Percentiles rank a stretch among this genome's conserved stretches.
These are phyloP conservation scores for Citrullus colocynthis DNA, from an alignment of 306 rosid species.

Conservation along the genomic window DNA sequence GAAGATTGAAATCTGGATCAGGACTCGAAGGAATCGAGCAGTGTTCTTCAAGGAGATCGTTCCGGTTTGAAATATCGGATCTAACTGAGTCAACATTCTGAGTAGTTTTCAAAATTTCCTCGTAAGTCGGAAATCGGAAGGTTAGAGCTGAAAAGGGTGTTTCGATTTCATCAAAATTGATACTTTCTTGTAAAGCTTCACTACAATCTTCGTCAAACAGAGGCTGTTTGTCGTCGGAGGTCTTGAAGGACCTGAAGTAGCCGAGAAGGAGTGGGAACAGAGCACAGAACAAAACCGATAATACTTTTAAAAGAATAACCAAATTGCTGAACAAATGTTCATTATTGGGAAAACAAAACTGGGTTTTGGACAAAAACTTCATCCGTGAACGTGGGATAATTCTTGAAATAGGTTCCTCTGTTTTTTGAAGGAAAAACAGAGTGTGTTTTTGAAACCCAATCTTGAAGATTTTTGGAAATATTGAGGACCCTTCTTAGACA, in stretches of 20 bases:
- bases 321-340: not conserved
- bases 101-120: slow-evolving; percentile 20
- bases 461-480: not conserved
- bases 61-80: not conserved
- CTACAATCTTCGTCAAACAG: not conserved
- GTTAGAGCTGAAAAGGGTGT: slow-evolving; percentile 37
- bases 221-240: slow-evolving; percentile 1
- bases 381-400: not conserved
- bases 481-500: no score
- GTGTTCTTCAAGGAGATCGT: slow-evolving; percentile 21
- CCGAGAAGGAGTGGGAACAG: not conserved
- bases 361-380: not conserved
- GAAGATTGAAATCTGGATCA: slow-evolving; percentile 28
- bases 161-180: slow-evolving; percentile 6
- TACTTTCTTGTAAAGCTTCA: not conserved
- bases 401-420: not conserved
- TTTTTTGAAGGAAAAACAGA: not conserved
- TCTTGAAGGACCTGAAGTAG: not conserved
- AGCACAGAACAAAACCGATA: not conserved
- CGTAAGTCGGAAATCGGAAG: slow-evolving; percentile 55
- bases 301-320: not conserved
- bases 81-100: slow-evolving; percentile 19
- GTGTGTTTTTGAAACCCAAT: not conserved
- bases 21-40: slow-evolving; percentile 26
- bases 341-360: not conserved